phyloP scores from a whole-genome alignment of 2,329 filamentous ascomycete genomes.

The Cordyceps tenuipes region DNA sequence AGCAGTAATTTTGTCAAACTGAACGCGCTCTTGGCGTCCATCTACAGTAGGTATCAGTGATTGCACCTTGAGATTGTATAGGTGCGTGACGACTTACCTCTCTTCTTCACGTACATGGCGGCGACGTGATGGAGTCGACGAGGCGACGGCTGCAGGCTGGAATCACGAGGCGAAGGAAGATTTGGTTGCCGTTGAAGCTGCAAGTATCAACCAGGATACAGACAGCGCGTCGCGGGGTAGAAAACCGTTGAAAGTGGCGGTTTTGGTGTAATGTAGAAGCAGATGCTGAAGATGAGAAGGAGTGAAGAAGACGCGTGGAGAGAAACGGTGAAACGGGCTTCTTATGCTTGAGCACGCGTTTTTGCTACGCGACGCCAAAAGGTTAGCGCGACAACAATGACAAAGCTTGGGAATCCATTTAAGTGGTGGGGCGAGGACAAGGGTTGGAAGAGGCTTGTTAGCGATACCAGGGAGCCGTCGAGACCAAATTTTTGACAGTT shows the following conservation, averaged over 20 bases:
- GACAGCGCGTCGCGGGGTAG: constrained; percentile 15
- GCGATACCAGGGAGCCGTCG: neutral
- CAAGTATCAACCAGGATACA: constrained; percentile 18
- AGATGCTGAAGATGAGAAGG: constrained; percentile 16
- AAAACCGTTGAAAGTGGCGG: constrained; percentile 1
- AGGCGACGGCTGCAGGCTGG: constrained; percentile 14
- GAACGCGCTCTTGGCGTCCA: constrained; percentile 98
- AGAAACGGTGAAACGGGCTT: constrained; percentile 23
- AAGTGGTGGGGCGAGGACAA: neutral
- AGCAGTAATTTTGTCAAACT: constrained; percentile 99
- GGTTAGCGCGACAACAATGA: constrained; percentile 21
- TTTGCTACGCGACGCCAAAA: constrained; percentile 17
- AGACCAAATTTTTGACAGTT: neutral
- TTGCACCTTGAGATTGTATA: neutral
- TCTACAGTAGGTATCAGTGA: constrained; percentile 48
- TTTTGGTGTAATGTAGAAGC: constrained; percentile 7
- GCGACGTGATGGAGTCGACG: constrained; percentile 17
- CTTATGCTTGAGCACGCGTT: constrained; percentile 24
- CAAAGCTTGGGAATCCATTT: constrained; percentile 19
- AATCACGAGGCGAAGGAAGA: constrained; percentile 17
- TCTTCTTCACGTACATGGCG: constrained; percentile 56
- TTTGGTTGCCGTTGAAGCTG: constrained; percentile 19
- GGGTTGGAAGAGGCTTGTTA: neutral
- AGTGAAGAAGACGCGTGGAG: constrained; percentile 16
- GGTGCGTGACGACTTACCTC: constrained; percentile 39